Percentiles rank a stretch among this genome's conserved stretches.
These are phyloP conservation scores for Hericium erinaceus DNA, from an alignment of 768 basidiomycete species.

Conservation along the genomic window DNA sequence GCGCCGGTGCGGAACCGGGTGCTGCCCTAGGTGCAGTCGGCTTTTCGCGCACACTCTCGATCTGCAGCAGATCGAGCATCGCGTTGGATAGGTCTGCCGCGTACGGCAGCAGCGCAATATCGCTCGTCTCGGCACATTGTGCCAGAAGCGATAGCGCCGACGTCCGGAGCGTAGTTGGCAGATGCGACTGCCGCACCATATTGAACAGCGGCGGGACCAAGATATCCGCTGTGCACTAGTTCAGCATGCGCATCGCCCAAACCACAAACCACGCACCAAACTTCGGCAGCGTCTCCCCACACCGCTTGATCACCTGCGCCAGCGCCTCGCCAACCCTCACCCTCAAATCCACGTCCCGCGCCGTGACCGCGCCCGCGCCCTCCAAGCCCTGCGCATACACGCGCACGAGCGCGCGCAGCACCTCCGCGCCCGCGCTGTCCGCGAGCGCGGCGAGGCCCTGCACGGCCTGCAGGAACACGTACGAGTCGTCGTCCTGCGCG, in stretches of 20 bases:
- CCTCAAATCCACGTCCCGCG: slow-evolving; percentile 62
- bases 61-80: slow-evolving; percentile 70
- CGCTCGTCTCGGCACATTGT: slow-evolving; percentile 57
- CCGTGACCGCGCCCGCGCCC: slow-evolving; percentile 36
- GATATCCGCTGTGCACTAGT: slow-evolving; percentile 40
- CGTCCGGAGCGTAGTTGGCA: slow-evolving; percentile 67
- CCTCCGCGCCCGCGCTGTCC: slow-evolving; percentile 64
- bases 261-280: slow-evolving; percentile 41
- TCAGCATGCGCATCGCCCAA: neutral
- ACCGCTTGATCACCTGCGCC: slow-evolving; percentile 62
- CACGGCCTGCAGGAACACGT: slow-evolving; percentile 86
- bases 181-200: slow-evolving; percentile 44
- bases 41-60: slow-evolving; percentile 38
- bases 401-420: slow-evolving; percentile 55
- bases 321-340: slow-evolving; percentile 83
- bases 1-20: neutral
- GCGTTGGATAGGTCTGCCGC: slow-evolving; percentile 49
- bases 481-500: slow-evolving; percentile 90
- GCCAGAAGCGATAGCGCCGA: slow-evolving; percentile 66
- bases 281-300: slow-evolving; percentile 55
- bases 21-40: neutral
- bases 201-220: slow-evolving; percentile 66
- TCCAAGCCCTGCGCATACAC: slow-evolving; percentile 51
- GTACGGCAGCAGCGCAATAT: slow-evolving; percentile 56
- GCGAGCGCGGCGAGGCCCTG: slow-evolving; percentile 86